phyloP scores from a whole-genome alignment of 2,329 filamentous ascomycete genomes.

The Thermoascus crustaceus region DNA sequence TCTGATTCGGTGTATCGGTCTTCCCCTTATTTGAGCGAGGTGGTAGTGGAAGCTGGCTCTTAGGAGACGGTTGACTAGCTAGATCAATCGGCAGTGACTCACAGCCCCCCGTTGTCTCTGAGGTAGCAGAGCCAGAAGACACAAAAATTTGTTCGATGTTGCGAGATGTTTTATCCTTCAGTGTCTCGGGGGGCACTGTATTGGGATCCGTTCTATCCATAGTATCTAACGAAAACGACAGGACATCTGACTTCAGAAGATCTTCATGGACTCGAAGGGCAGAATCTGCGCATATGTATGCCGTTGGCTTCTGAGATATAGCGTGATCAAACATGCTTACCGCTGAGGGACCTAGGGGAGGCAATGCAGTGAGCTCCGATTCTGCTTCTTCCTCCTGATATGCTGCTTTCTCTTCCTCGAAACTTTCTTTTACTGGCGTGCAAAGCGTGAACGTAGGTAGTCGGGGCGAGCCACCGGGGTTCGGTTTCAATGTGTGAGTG shows the following conservation, averaged over 20 bases:
- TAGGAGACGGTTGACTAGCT: no score
- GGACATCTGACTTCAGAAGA: neutral
- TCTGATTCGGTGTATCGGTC: neutral
- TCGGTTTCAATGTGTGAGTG: constrained; percentile 24
- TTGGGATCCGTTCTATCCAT: no score
- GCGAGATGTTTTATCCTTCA: no score
- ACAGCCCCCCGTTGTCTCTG: no score
- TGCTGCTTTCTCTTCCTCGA: constrained; percentile 6
- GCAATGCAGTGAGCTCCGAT: constrained; percentile 22
- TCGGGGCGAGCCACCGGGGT: constrained; percentile 18
- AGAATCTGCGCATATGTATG: no score
- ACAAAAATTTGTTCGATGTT: no score
- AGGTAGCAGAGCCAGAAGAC: no score
- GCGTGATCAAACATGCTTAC: neutral
- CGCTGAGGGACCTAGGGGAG: constrained; percentile 11
- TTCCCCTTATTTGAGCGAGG: no score
- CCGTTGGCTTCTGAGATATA: neutral
- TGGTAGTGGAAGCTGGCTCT: no score
- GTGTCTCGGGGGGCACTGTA: no score
- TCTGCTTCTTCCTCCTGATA: constrained; percentile 11
- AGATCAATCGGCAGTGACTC: no score
- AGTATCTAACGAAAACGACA: neutral
- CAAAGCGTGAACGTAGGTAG: constrained; percentile 25
- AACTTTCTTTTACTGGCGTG: constrained; percentile 16
- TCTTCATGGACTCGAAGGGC: neutral